Evolutionary conservation across 257 asterid species (phyloP).

Genomic region (Solanum sitiens): DNA sequence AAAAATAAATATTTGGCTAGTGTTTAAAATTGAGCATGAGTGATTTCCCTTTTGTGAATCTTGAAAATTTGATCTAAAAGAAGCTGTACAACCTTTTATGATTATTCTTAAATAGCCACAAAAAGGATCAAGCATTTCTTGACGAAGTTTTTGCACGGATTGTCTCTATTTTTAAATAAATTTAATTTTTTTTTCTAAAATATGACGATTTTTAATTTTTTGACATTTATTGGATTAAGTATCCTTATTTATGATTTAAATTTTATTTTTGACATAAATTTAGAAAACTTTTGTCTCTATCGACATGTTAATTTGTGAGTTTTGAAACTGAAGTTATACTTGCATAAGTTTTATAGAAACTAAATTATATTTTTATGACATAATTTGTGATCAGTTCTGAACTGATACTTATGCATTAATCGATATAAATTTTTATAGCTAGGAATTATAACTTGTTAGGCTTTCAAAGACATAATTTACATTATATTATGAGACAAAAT

Average conservation of each 20-base stretch:
- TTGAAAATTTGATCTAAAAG: not conserved
- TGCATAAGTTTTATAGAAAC: not conserved
- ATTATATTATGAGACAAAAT: not conserved
- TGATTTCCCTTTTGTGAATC: not conserved
- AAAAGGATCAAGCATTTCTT: constrained; percentile 9
- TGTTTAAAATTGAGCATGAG: not conserved
- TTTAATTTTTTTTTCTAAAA: no score
- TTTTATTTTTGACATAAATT: not conserved
- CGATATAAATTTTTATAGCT: not conserved
- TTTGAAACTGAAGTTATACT: not conserved
- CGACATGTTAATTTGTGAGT: not conserved
- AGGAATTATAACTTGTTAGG: not conserved
- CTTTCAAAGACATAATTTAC: not conserved
- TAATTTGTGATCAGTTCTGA: not conserved
- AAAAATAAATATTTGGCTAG: not conserved
- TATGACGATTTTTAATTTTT: not conserved
- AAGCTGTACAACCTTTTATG: not conserved
- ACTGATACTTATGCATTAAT: not conserved
- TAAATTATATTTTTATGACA: not conserved
- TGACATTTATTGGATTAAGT: not conserved
- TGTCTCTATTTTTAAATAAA: not conserved
- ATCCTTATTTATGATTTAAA: not conserved
- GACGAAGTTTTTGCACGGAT: not conserved
- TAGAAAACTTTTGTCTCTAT: not conserved
- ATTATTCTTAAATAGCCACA: constrained; percentile 14